Conservation (phyloP, 2,329 filamentous ascomycete species). For the Fonsecaea multimorphosa region DNA sequence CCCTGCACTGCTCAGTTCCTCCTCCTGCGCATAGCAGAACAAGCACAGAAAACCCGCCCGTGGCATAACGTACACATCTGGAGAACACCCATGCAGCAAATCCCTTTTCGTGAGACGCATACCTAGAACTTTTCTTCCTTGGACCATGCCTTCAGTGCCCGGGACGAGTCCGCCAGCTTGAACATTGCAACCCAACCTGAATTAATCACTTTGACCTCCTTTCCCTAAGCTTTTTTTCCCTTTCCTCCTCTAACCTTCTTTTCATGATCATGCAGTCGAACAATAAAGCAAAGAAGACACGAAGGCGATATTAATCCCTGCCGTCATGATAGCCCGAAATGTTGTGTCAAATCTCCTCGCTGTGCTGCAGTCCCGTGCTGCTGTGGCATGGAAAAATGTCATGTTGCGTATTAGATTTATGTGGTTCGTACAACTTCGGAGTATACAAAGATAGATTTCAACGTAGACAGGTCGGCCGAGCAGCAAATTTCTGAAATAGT, state of each 20-base stretch:
- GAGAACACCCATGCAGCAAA: background rate
- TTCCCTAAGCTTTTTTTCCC: background rate
- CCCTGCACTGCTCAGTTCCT: background rate
- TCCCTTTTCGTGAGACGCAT: background rate
- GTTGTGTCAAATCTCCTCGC: background rate
- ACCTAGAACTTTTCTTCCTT: background rate
- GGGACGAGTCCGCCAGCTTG: background rate
- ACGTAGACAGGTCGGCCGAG: background rate
- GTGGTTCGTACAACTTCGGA: slow-evolving; percentile 1
- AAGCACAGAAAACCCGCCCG: background rate
- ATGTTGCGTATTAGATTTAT: slow-evolving; percentile 14
- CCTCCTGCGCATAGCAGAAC: background rate
- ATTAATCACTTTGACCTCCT: background rate
- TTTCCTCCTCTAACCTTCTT: background rate
- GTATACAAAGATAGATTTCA: background rate
- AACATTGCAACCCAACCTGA: background rate
- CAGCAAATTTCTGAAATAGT: background rate
- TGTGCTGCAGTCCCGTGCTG: slow-evolving; percentile 8
- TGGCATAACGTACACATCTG: background rate
- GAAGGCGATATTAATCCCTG: background rate
- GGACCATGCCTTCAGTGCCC: background rate
- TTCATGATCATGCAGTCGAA: background rate
- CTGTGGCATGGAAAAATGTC: background rate
- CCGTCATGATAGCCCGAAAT: slow-evolving; percentile 9
- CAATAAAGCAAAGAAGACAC: background rate